Evolutionary conservation across 768 basidiomycete genomes (phyloP).

Genomic region (Hericium erinaceus): DNA sequence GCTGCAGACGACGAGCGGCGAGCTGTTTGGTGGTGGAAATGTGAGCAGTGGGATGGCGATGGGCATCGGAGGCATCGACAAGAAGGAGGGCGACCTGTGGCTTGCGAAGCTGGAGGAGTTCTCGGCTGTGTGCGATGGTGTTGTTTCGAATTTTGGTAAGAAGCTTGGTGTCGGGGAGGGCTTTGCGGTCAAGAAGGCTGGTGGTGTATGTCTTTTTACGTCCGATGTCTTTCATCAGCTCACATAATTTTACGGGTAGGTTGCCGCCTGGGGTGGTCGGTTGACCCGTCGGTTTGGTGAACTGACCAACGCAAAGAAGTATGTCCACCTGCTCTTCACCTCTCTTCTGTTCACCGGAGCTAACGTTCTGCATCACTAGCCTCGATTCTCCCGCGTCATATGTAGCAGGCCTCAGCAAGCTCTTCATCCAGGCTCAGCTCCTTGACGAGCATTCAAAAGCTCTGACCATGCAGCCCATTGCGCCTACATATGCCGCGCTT

Average conservation of each 20-base stretch:
- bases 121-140: conserved; percentile 65
- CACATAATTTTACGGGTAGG: conserved; percentile 20
- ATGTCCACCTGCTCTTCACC: conserved; percentile 19
- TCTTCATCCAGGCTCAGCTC: conserved; percentile 70
- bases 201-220: conserved; percentile 31
- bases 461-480: conserved; percentile 50
- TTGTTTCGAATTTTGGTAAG: conserved; percentile 76
- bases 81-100: conserved; percentile 77
- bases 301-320: conserved; percentile 88
- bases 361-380: conserved; percentile 28
- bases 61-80: conserved; percentile 68
- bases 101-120: conserved; percentile 72
- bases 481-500: conserved; percentile 67
- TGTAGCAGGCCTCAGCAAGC: conserved; percentile 61
- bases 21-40: conserved; percentile 71
- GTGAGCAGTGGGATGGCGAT: conserved; percentile 65
- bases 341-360: not conserved
- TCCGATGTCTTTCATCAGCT: not conserved
- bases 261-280: conserved; percentile 63
- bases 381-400: conserved; percentile 85
- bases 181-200: conserved; percentile 73
- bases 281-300: conserved; percentile 71
- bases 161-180: conserved; percentile 87
- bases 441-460: conserved; percentile 84
- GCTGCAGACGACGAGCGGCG: conserved; percentile 59